Evolutionary conservation across 1,284 basidiomycete species (phyloP), one percentile per base, ranked within the genome.

Genomic region (Limonomyces culmigenus): DNA sequence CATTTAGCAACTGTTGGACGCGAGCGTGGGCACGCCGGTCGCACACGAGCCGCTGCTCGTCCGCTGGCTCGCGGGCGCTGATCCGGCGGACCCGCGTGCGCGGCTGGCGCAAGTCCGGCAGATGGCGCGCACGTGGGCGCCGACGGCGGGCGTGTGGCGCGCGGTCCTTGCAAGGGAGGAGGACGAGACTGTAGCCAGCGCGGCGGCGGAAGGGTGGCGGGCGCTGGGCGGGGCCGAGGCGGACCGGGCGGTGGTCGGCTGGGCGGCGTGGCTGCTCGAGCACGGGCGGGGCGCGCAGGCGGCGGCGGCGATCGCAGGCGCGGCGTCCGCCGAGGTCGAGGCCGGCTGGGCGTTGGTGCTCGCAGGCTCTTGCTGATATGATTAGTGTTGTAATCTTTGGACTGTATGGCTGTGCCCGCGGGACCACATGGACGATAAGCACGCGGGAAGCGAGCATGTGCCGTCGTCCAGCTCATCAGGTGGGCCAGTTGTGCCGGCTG

Each of bases 31-130:
- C n/a, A n/a, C n/a, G 31, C 49, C 52, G 42, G 43, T 49, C 30
- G 51, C 70, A 34, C 69, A 72, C 43, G 64, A 67, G 52, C 50
- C 43, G 37, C 50, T 70, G 37, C 54, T 72, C 43, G 48, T 64
- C 46, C 55, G 56, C 40, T 67, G 65, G 49, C 55, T 59, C 37
- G 49, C 53, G 20, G 47, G 50, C 39, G 42, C 59, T 19, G 19
- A 38, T 32, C 27, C 45, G 27, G 29, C 31, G 48, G 36, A 36
- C 38, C 3, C 17, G 34, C 15, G 37, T 34, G 43, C 53, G 43
- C 21, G 33, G 44, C 43, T 54, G 32, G 49, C 51, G 38, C 44
- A 49, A 37, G 49, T 70, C 43, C 60, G 56, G 33, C 60, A 54
- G 38, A 53, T 72, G 42, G 56, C 52, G 31, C 49, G 45, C 29